These are phyloP conservation scores for Mycena filopes DNA, from an alignment of 768 basidiomycete species.

Conservation along the genomic window DNA sequence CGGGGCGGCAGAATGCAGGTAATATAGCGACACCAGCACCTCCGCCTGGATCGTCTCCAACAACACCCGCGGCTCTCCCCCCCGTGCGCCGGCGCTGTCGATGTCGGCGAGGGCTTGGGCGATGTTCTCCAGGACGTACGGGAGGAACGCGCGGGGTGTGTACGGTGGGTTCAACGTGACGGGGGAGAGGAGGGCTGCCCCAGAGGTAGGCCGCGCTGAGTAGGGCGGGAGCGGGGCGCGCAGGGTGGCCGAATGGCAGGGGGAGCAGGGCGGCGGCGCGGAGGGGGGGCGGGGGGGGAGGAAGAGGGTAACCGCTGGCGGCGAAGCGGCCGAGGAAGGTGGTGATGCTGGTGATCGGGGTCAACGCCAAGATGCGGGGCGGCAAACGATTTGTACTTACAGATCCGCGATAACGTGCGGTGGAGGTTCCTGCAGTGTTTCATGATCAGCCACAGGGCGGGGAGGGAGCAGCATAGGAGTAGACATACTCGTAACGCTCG, in stretches of 20 bases:
- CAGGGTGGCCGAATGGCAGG: conserved; percentile 58
- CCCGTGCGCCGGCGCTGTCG: no score
- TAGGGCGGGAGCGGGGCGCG: conserved; percentile 60
- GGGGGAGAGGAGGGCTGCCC: conserved; percentile 60
- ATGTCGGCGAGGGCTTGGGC: conserved; percentile 13
- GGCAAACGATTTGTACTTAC: background rate
- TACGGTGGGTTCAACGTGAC: conserved; percentile 42
- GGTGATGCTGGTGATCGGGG: no score
- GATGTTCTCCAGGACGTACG: conserved; percentile 6
- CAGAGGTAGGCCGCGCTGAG: conserved; percentile 62
- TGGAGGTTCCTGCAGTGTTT: conserved; percentile 4
- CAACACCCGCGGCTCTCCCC: conserved; percentile 40
- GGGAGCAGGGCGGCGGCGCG: conserved; percentile 58
- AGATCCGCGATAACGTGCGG: background rate
- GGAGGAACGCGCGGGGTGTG: background rate
- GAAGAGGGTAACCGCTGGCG: conserved; percentile 22
- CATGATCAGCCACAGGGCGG: background rate
- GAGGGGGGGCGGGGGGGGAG: conserved; percentile 54
- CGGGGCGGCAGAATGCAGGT: conserved; percentile 58
- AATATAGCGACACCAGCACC: conserved; percentile 62
- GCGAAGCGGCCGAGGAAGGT: conserved; percentile 15
- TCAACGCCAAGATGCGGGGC: no score
- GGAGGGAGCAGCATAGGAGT: no score
- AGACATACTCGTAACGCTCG: background rate
- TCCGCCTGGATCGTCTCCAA: conserved; percentile 63